Evolutionary conservation across 1,284 basidiomycete species (phyloP).

Genomic region (Fomitopsis pinicola): DNA sequence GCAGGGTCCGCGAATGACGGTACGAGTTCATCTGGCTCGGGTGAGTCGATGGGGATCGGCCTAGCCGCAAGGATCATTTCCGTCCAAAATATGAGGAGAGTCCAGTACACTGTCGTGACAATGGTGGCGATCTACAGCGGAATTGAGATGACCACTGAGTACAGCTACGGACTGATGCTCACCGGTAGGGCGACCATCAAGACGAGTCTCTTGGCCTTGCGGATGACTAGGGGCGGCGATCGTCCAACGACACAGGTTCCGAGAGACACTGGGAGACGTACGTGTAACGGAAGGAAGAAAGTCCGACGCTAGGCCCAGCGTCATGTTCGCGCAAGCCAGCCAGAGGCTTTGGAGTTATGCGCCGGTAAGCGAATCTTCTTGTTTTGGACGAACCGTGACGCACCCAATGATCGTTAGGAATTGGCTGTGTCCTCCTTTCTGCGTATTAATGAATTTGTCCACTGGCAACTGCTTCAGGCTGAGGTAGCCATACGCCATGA

Average conservation of each 20-base stretch:
- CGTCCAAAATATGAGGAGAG: constrained; percentile 49
- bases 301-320: constrained; percentile 43
- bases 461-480: constrained; percentile 33
- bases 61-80: constrained; percentile 42
- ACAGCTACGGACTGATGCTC: constrained; percentile 12
- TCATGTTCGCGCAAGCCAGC: constrained; percentile 49
- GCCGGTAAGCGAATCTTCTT: neutral
- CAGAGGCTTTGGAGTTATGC: constrained; percentile 34
- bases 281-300: constrained; percentile 43
- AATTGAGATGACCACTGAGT: neutral
- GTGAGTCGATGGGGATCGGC: constrained; percentile 11
- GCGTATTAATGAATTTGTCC: constrained; percentile 35
- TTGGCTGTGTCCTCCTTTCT: constrained; percentile 64
- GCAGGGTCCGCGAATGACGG: constrained; percentile 34
- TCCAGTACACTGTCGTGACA: constrained; percentile 73
- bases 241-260: neutral
- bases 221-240: constrained; percentile 32
- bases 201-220: constrained; percentile 46
- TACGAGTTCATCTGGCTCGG: constrained; percentile 20
- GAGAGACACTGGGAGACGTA: constrained; percentile 23
- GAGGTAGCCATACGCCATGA: constrained; percentile 48
- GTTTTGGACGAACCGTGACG: constrained; percentile 9
- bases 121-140: constrained; percentile 52
- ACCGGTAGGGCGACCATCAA: constrained; percentile 63
- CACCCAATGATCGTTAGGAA: constrained; percentile 79